Percentiles rank a stretch among this genome's conserved stretches.
These are phyloP conservation scores for Geranomyces michiganensis DNA, from an alignment of 192 early-diverging fungal genomes.

Conservation along the genomic window DNA sequence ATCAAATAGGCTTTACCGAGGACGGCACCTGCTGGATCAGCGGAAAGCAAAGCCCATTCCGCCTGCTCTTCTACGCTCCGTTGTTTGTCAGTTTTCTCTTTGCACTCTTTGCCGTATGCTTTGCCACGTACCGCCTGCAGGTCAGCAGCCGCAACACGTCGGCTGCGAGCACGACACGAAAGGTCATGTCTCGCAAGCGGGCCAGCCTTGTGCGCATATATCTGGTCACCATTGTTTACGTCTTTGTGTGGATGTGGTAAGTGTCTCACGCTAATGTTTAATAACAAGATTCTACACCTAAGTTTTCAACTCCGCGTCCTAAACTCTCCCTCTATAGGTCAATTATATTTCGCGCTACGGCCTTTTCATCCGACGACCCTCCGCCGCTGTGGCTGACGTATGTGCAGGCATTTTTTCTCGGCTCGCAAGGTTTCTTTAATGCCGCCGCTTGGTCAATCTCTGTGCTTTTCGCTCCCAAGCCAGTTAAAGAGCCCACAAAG, in stretches of 20 bases:
- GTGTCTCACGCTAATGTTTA: too few species aligned
- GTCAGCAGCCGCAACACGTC: not conserved
- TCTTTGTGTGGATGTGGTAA: constrained; percentile 14
- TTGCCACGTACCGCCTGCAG: constrained; percentile 17
- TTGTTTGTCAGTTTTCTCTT: constrained; percentile 10
- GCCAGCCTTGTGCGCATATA: constrained; percentile 13
- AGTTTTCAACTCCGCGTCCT: too few species aligned
- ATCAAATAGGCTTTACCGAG: constrained; percentile 26
- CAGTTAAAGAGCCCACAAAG: not conserved
- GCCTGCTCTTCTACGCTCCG: constrained; percentile 22
- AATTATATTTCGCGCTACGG: constrained; percentile 21
- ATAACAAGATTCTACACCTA: too few species aligned
- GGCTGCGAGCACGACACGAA: not conserved
- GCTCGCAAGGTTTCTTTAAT: constrained; percentile 26
- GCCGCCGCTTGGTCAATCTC: constrained; percentile 22
- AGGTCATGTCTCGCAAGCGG: constrained; percentile 10
- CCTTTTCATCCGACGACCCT: constrained; percentile 14
- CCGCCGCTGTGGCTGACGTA: constrained; percentile 23
- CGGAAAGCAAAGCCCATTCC: constrained; percentile 19
- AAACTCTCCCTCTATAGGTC: constrained; percentile 3
- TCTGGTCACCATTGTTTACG: constrained; percentile 17
- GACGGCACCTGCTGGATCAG: constrained; percentile 29
- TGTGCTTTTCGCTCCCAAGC: not conserved
- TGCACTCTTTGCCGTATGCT: constrained; percentile 4
- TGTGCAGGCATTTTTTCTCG: constrained; percentile 25